Base-by-base conservation (phyloP, 768 basidiomycete genomes). In the Lentinula lateritia region DNA sequence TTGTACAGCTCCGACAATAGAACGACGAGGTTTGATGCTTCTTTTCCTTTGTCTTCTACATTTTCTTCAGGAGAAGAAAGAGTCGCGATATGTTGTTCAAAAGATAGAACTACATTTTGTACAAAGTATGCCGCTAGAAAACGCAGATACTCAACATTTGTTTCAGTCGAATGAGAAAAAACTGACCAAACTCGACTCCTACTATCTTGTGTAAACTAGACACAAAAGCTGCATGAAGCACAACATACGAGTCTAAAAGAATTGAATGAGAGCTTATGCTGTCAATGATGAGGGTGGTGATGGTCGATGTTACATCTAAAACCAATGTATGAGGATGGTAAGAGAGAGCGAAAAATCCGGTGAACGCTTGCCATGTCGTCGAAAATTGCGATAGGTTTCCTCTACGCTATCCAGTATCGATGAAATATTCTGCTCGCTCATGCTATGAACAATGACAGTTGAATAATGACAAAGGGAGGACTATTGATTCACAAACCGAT, bases 1-100 rank as follows among this genome's bases (percentile, higher is more conserved):
- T 98, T 98, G 78, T 98, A 98, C 18, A 99, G 76, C 70, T 98
- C 95, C 2, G 93, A 91, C 20, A 98, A 74, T 23, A 98, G 82
- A 1, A 92, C 84, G 45, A 96, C 81, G 38, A 99, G 75, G 70
- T 99, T 98, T 9, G 90, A 86, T 65, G 87, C 87, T 69, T 96
- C 93, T 74, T 98, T 99, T 35, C 93, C 92, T 6, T 76, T 71
- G 1, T 74, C 76, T 20, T 78, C 78, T 8, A 69, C 63, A 16
- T 68, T 68, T 16, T 67, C 66, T 1, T 69, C 64, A n/a, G 61
- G 45, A 15, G 13, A 71, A 53, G 74, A 67, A 16, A 81, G 46
- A 36, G 68, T 62, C 1, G 65, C 56, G 65, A 84, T 84, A 67
- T 87, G 77, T 5, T 68, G 72, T 68, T 94, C 89, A 65, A 92